A percentile compares a stretch with the other conserved stretches of the same genome.
These are phyloP conservation scores for Podaxis pistillaris DNA, from an alignment of 768 basidiomycete species.

Conservation along the genomic window DNA sequence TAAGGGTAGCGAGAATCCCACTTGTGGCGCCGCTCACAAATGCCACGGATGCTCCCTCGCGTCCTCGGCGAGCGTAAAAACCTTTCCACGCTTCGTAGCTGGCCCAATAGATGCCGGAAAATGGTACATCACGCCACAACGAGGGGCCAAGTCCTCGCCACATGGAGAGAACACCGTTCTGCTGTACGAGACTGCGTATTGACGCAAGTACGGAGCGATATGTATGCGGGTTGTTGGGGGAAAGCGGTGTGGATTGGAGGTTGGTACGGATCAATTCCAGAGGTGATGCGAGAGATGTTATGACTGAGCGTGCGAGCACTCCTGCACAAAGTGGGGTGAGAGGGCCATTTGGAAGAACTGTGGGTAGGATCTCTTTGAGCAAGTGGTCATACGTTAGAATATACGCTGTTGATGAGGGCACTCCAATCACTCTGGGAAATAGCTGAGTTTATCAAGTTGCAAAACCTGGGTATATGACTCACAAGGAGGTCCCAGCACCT, in stretches of 20 bases:
- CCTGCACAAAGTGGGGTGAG: constrained; percentile 79
- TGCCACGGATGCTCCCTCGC: constrained; percentile 63
- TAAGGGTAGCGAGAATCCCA: constrained; percentile 80
- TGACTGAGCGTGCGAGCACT: constrained; percentile 73
- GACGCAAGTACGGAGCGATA: constrained; percentile 71
- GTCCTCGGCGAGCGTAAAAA: constrained; percentile 48
- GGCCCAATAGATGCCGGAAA: constrained; percentile 97
- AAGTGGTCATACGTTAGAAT: constrained; percentile 96
- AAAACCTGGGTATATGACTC: constrained; percentile 27
- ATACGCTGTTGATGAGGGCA: constrained; percentile 90
- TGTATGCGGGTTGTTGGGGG: constrained; percentile 69
- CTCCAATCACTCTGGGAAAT: constrained; percentile 70
- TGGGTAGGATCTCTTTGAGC: constrained; percentile 58
- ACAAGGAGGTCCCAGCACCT: constrained; percentile 90
- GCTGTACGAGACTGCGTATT: constrained; percentile 55
- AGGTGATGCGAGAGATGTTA: constrained; percentile 80
- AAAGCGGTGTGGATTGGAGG: constrained; percentile 81
- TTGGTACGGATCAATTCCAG: constrained; percentile 93
- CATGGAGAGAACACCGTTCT: constrained; percentile 66
- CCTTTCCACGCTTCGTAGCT: constrained; percentile 86
- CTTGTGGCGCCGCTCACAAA: constrained; percentile 91
- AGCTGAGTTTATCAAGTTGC: constrained; percentile 13
- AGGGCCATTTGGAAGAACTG: constrained; percentile 50
- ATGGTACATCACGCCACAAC: constrained; percentile 96
- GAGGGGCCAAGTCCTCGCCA: constrained; percentile 93